Conservation (phyloP, 768 basidiomycete species). For the Calocybe cyanea region DNA sequence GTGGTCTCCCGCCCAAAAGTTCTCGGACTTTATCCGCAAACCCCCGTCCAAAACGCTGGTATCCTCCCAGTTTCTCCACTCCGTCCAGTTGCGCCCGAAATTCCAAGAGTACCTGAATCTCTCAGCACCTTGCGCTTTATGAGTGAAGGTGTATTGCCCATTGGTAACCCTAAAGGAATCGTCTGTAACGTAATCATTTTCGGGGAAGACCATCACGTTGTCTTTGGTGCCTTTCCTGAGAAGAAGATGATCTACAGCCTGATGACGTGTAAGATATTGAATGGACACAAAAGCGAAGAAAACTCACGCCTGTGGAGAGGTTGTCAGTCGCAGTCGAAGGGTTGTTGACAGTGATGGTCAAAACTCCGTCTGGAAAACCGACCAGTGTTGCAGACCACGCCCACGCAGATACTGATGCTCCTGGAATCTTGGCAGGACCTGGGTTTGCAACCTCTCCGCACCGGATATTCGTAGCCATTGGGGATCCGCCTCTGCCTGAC, state of each 20-base stretch:
- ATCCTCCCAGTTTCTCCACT: slow-evolving; percentile 78
- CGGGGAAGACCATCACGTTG: slow-evolving; percentile 88
- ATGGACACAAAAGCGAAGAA: slow-evolving; percentile 5
- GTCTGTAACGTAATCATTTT: slow-evolving; percentile 67
- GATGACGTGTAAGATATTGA: slow-evolving; percentile 10
- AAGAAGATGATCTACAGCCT: slow-evolving; percentile 74
- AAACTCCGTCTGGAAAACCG: slow-evolving; percentile 79
- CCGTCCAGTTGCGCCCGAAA: slow-evolving; percentile 81
- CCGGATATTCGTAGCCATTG: slow-evolving; percentile 44
- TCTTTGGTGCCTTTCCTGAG: slow-evolving; percentile 71
- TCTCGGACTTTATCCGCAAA: slow-evolving; percentile 45
- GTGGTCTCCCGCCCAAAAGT: slow-evolving; percentile 82
- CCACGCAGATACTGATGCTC: slow-evolving; percentile 57
- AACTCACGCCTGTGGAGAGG: slow-evolving; percentile 53
- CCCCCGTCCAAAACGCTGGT: slow-evolving; percentile 57
- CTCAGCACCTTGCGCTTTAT: slow-evolving; percentile 84
- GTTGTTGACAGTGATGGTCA: slow-evolving; percentile 66
- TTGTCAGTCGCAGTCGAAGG: slow-evolving; percentile 40
- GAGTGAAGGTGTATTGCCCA: slow-evolving; percentile 72
- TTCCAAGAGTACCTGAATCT: slow-evolving; percentile 84
- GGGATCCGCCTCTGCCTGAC: slow-evolving; percentile 55
- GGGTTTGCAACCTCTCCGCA: slow-evolving; percentile 51
- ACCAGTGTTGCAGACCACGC: slow-evolving; percentile 71
- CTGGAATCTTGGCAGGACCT: slow-evolving; percentile 46
- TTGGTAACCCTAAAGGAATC: slow-evolving; percentile 52